These are phyloP conservation scores for Cyclotella sp. DNA, from an alignment of 108 stramenopile genomes.

Conservation along the genomic window DNA sequence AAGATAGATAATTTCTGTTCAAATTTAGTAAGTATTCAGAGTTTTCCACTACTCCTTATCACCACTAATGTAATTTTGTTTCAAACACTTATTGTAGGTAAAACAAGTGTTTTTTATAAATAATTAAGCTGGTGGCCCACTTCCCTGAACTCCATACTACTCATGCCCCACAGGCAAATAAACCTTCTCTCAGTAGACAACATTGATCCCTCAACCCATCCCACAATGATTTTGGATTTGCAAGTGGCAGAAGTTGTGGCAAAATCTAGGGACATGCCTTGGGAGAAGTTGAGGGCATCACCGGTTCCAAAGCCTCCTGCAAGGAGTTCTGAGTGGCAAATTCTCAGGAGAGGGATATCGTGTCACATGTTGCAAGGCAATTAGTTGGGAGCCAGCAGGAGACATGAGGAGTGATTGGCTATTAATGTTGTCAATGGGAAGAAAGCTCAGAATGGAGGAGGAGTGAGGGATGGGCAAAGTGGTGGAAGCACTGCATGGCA, in stretches of 20 bases:
- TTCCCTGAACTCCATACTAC: no score
- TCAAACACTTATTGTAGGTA: no score
- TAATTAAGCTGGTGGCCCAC: no score
- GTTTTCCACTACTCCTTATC: no score
- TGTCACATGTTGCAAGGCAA: slow-evolving; percentile 67
- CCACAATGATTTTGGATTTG: slow-evolving; percentile 68
- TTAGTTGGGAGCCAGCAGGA: slow-evolving; percentile 70
- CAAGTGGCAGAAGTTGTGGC: background rate
- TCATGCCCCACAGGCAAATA: no score
- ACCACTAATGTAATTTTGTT: no score
- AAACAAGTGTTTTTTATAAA: no score
- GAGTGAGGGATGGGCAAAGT: slow-evolving; percentile 67
- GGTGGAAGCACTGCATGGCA: slow-evolving; percentile 61
- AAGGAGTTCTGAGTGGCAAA: slow-evolving; percentile 69
- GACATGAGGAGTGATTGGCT: slow-evolving; percentile 56
- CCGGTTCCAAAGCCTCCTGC: slow-evolving; percentile 80
- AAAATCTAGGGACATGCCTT: slow-evolving; percentile 75
- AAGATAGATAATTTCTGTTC: no score
- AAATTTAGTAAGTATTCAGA: no score
- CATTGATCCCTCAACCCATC: slow-evolving; percentile 89
- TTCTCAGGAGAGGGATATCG: slow-evolving; percentile 59
- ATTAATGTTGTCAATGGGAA: slow-evolving; percentile 11
- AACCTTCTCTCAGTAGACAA: no score
- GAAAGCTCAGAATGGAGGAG: slow-evolving; percentile 68
- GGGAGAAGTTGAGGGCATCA: slow-evolving; percentile 70